Base-by-base conservation (phyloP, 2,329 filamentous ascomycete genomes). In the Xylaria digitata region DNA sequence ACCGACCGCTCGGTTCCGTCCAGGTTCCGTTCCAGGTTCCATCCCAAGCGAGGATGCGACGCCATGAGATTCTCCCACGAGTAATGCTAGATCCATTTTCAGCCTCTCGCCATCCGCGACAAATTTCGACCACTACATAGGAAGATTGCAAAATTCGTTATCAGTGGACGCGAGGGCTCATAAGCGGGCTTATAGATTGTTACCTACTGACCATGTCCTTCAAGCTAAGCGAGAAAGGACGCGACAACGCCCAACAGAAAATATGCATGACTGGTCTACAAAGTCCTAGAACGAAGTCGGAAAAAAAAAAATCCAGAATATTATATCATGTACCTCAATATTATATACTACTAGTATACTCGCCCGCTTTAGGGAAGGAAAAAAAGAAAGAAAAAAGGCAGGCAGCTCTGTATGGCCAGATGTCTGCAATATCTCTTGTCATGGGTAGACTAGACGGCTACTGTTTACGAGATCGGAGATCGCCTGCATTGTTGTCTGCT, bases 1-100 rank as follows among this genome's bases (percentile, higher is more conserved):
- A 63, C 64, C 64, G 64, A 63, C 64, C 17, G 64, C 42, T 8
- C 53, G 60, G 64, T 54, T 66, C 45, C 19, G 64, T 34, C 42
- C 15, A 54, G 17, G 23, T 5, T 26, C 26, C 26, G 26, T 26
- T 26, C 26, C 26, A 26, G 26, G 26, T 26, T 5, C 26, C 26
- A 26, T 26, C 26, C 26, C 48, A 46, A 26, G 57, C 57, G 46
- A 65, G 26, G 34, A 56, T 37, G 52, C 49, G n/a, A 57, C 32
- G 53, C 63, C 23, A 60, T 21, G 45, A 61, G 19, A 26, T 57
- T 54, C 54, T n/a, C 13, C 48, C 46, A 6, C 46, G 56, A 64
- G 61, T 48, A 61, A 65, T 64, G 57, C 52, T 42, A 49, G 32
- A 65, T 64, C 50, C 65, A 56, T 63, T 37, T 37, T 55, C 42